phyloP scores from a whole-genome alignment of 345 rosid species.

The Gossypium longicalyx region DNA sequence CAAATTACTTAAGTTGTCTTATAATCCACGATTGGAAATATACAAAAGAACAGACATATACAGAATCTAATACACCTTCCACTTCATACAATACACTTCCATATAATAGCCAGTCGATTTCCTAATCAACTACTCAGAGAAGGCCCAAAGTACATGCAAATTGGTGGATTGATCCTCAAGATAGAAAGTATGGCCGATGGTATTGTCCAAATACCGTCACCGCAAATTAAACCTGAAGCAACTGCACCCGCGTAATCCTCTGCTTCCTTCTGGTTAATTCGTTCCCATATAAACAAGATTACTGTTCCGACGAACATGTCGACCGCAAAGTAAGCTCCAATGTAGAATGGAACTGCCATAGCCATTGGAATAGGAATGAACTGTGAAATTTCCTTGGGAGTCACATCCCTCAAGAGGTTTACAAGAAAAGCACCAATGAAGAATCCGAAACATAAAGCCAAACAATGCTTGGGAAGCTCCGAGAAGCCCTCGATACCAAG shows the following conservation, averaged over 20 bases:
- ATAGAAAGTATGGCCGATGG: slow-evolving; percentile 88
- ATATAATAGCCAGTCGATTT: neutral
- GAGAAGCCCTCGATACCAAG: slow-evolving; percentile 75
- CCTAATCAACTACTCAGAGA: slow-evolving; percentile 35
- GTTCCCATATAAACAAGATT: slow-evolving; percentile 72
- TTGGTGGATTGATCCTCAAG: slow-evolving; percentile 80
- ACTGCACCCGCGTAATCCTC: slow-evolving; percentile 78
- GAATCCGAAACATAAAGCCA: slow-evolving; percentile 69
- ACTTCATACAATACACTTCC: neutral
- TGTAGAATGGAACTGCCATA: slow-evolving; percentile 86
- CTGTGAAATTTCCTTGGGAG: slow-evolving; percentile 61
- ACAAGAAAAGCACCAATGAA: slow-evolving; percentile 55
- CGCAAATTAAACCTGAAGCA: slow-evolving; percentile 88
- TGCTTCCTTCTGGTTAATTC: slow-evolving; percentile 54
- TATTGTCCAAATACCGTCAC: slow-evolving; percentile 89
- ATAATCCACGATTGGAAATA: neutral
- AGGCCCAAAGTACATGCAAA: slow-evolving; percentile 92
- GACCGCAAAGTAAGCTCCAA: slow-evolving; percentile 85
- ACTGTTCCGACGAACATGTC: slow-evolving; percentile 87
- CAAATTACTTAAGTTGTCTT: neutral
- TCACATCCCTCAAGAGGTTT: slow-evolving; percentile 64
- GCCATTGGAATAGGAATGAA: slow-evolving; percentile 91
- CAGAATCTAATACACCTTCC: slow-evolving; percentile 1
- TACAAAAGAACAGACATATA: neutral
- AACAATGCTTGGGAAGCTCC: slow-evolving; percentile 72